Evolutionary conservation across 2,329 filamentous ascomycete genomes (phyloP).

Genomic region (Neonectria sp.): DNA sequence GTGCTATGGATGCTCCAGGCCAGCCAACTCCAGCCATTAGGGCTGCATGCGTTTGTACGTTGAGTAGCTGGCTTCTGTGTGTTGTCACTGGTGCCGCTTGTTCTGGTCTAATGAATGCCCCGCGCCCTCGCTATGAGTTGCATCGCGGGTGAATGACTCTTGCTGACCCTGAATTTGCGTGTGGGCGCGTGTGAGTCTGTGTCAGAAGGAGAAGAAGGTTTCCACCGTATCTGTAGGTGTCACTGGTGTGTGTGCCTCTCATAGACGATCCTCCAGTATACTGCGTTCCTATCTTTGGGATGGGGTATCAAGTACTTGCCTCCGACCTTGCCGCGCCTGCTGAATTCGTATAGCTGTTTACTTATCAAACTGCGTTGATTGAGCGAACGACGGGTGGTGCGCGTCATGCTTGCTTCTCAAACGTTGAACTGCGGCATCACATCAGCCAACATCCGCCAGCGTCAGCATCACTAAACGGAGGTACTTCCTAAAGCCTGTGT

Average conservation of each 20-base stretch:
- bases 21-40: conserved; percentile 14
- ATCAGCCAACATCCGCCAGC: conserved; percentile 13
- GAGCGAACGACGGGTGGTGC: conserved; percentile 7
- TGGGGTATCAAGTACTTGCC: background rate
- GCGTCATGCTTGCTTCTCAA: conserved; percentile 26
- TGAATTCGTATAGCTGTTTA: background rate
- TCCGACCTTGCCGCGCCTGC: background rate
- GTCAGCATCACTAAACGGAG: conserved; percentile 20
- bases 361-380: conserved; percentile 21
- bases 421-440: conserved; percentile 21
- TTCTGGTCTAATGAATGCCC: conserved; percentile 12
- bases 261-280: background rate
- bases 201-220: conserved; percentile 4
- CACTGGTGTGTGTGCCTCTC: conserved; percentile 9
- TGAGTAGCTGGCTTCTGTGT: background rate
- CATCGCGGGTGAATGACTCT: conserved; percentile 15
- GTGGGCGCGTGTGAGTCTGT: background rate
- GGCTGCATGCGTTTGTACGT: conserved; percentile 27
- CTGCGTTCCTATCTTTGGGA: background rate
- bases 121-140: conserved; percentile 26
- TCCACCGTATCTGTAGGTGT: background rate
- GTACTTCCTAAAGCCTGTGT: background rate
- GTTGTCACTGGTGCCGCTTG: too few relatives aligned
- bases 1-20: background rate
- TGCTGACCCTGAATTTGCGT: background rate